Conservation (phyloP, 2,329 filamentous ascomycete genomes). For the Ambrosiella cleistominuta region DNA sequence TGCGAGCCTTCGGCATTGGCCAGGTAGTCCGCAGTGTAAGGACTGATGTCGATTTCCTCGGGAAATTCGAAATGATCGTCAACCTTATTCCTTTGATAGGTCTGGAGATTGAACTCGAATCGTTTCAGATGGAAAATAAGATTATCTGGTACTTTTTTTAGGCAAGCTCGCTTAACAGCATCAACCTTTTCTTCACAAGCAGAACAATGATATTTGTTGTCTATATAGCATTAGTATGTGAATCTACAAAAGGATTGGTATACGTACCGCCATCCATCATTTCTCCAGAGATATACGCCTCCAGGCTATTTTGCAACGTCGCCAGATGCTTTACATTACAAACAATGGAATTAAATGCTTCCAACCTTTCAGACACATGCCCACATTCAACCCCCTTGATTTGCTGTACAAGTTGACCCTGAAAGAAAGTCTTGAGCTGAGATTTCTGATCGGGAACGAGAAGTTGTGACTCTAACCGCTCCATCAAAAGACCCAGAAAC, state of each 20-base stretch:
- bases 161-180: conserved; percentile 80
- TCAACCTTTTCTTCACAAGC: conserved; percentile 78
- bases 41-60: conserved; percentile 62
- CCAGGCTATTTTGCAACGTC: conserved; percentile 67
- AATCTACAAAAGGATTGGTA: background rate
- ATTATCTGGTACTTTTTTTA: conserved; percentile 85
- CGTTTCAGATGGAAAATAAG: conserved; percentile 89
- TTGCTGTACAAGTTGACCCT: conserved; percentile 81
- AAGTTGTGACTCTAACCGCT: conserved; percentile 76
- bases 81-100: conserved; percentile 73
- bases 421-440: conserved; percentile 66
- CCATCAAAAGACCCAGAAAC: conserved; percentile 88
- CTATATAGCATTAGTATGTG: conserved; percentile 23
- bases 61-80: conserved; percentile 92
- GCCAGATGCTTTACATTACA: conserved; percentile 90
- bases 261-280: conserved; percentile 70
- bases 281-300: conserved; percentile 92
- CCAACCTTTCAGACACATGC: conserved; percentile 78
- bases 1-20: conserved; percentile 34
- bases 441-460: conserved; percentile 48
- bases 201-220: conserved; percentile 97
- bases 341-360: conserved; percentile 86
- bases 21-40: conserved; percentile 75
- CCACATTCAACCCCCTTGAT: conserved; percentile 88
- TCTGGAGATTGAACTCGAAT: conserved; percentile 64